Conservation (phyloP, 2,329 filamentous ascomycete species). For the Pleoardoris graminearum region DNA sequence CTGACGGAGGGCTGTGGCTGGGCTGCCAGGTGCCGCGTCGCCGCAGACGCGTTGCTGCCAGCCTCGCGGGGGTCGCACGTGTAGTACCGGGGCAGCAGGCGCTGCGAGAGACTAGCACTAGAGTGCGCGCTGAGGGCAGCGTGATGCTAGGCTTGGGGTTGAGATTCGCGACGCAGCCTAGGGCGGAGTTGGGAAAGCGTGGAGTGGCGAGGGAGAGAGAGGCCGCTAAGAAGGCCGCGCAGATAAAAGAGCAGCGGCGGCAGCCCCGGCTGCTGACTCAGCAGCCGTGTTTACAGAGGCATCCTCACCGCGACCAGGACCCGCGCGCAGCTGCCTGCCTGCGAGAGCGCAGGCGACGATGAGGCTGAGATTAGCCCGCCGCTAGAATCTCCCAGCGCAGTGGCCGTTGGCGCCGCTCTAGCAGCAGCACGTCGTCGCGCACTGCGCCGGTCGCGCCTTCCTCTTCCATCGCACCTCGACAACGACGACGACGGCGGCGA, state of each 20-base stretch:
- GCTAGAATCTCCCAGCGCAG: slow-evolving; percentile 9
- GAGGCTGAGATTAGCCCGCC: slow-evolving; percentile 14
- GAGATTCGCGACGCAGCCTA: slow-evolving; percentile 46
- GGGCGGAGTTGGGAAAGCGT: slow-evolving; percentile 43
- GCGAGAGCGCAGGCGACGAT: background rate
- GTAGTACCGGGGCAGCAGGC: slow-evolving; percentile 25
- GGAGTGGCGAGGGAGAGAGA: slow-evolving; percentile 29
- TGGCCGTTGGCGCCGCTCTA: slow-evolving; percentile 6
- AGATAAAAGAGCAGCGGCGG: slow-evolving; percentile 1
- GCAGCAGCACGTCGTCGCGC: background rate
- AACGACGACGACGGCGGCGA: background rate
- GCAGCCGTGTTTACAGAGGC: background rate
- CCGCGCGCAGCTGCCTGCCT: slow-evolving; percentile 8
- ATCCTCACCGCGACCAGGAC: background rate
- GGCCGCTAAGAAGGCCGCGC: slow-evolving; percentile 18
- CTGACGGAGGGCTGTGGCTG: background rate
- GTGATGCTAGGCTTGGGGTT: slow-evolving; percentile 17
- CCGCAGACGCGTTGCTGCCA: background rate
- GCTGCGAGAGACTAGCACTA: background rate
- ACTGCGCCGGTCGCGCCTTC: background rate
- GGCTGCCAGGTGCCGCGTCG: background rate
- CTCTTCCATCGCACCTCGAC: background rate
- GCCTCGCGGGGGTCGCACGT: slow-evolving; percentile 33
- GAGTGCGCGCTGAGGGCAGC: slow-evolving; percentile 4
- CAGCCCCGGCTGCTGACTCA: slow-evolving; percentile 27